Conservation (phyloP, 1,284 basidiomycete species). For the Vanrija humicola region DNA sequence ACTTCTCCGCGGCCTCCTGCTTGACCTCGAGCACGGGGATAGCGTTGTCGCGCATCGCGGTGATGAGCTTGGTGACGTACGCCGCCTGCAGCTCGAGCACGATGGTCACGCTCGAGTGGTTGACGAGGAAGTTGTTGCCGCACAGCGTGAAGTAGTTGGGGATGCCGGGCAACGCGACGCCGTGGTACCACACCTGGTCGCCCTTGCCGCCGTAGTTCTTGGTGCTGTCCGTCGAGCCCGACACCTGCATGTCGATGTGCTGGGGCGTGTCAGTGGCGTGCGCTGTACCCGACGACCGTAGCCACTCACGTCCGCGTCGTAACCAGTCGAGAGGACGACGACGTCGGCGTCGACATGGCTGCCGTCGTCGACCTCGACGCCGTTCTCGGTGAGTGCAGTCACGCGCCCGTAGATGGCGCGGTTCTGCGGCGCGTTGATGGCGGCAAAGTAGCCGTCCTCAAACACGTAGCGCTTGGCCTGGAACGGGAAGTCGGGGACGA, state of each 20-base stretch:
- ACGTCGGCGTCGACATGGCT: conserved; percentile 12
- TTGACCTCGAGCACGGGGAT: conserved; percentile 18
- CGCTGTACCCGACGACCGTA: no score
- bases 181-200: conserved; percentile 12
- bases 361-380: conserved; percentile 15
- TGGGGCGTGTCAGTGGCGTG: background rate
- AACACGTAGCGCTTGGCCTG: conserved; percentile 15
- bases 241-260: conserved; percentile 16
- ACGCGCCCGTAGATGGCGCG: conserved; percentile 16
- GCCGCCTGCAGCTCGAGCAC: conserved; percentile 17
- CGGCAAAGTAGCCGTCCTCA: conserved; percentile 21
- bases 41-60: conserved; percentile 13
- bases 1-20: conserved; percentile 11
- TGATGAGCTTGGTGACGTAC: conserved; percentile 13
- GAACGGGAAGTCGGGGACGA: conserved; percentile 13
- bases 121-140: conserved; percentile 31
- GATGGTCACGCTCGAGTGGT: conserved; percentile 15
- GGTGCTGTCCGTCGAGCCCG: conserved; percentile 13
- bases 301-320: conserved; percentile 10
- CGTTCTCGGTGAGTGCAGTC: conserved; percentile 4
- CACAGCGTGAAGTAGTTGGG: conserved; percentile 33
- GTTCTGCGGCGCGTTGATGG: conserved; percentile 14
- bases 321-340: conserved; percentile 19
- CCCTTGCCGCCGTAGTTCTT: conserved; percentile 9
- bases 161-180: conserved; percentile 13